Evolutionary conservation across 129 eudicot species (phyloP).

Genomic region (Lactuca saligna): DNA sequence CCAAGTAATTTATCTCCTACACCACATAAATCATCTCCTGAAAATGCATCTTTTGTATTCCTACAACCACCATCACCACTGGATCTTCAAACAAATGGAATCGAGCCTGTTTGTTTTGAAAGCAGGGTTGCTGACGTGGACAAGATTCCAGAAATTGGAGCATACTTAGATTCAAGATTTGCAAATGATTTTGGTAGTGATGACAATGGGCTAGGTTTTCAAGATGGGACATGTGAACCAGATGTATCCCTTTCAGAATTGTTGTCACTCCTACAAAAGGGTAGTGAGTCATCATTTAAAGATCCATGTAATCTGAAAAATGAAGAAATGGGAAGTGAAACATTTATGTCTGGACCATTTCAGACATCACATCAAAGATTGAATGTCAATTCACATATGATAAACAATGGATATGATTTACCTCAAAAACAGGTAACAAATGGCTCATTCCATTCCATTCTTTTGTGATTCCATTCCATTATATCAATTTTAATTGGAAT

Average conservation of each 20-base stretch:
- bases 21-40: conserved; percentile 58
- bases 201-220: conserved; percentile 46
- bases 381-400: background rate
- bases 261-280: conserved; percentile 39
- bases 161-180: conserved; percentile 54
- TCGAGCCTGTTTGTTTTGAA: conserved; percentile 31
- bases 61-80: conserved; percentile 30
- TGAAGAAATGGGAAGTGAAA: conserved; percentile 9
- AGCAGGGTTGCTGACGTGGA: conserved; percentile 34
- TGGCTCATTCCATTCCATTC: too few relatives aligned
- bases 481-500: background rate
- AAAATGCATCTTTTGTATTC: conserved; percentile 40
- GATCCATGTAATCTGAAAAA: conserved; percentile 13
- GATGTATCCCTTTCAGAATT: conserved; percentile 58
- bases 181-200: conserved; percentile 62
- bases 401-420: background rate
- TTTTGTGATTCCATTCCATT: too few relatives aligned
- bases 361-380: background rate
- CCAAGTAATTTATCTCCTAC: conserved; percentile 45
- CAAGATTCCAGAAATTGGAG: conserved; percentile 37
- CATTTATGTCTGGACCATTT: conserved; percentile 1
- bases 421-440: conserved; percentile 25
- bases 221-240: conserved; percentile 62
- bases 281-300: conserved; percentile 24
- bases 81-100: conserved; percentile 36